phyloP scores from a whole-genome alignment of 768 basidiomycete species.

The Trametes maxima region DNA sequence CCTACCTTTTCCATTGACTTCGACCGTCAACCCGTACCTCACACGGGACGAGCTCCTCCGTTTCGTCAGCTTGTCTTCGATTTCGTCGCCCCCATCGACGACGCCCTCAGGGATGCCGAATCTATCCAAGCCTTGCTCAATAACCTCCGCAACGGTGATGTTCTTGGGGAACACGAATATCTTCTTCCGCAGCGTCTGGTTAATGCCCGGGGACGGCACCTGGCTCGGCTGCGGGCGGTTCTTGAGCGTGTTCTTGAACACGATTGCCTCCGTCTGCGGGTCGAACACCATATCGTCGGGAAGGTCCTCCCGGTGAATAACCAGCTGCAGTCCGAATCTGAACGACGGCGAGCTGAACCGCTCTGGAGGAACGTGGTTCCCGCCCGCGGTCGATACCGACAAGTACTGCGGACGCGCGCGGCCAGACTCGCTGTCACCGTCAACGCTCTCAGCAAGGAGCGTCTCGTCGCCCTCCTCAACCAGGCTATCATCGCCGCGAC shows the following conservation, averaged over 20 bases:
- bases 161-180: constrained; percentile 93
- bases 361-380: constrained; percentile 58
- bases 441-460: constrained; percentile 41
- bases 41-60: constrained; percentile 77
- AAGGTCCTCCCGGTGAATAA: constrained; percentile 88
- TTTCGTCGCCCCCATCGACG: constrained; percentile 96
- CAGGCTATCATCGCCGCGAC: constrained; percentile 46
- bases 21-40: constrained; percentile 76
- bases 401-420: constrained; percentile 40
- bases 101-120: constrained; percentile 98
- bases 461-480: constrained; percentile 46
- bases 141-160: constrained; percentile 94
- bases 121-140: constrained; percentile 87
- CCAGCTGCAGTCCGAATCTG: constrained; percentile 82
- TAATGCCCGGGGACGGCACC: constrained; percentile 53
- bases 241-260: constrained; percentile 77
- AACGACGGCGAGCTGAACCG: constrained; percentile 82
- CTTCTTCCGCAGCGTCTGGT: constrained; percentile 68
- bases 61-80: constrained; percentile 90
- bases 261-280: constrained; percentile 87
- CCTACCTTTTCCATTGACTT: constrained; percentile 65
- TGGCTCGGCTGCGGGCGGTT: constrained; percentile 50
- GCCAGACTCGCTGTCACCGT: constrained; percentile 33
- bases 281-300: constrained; percentile 97
- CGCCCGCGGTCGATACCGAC: constrained; percentile 41